Conservation (phyloP, 306 rosid genomes). For the Adenanthera pavonina region DNA sequence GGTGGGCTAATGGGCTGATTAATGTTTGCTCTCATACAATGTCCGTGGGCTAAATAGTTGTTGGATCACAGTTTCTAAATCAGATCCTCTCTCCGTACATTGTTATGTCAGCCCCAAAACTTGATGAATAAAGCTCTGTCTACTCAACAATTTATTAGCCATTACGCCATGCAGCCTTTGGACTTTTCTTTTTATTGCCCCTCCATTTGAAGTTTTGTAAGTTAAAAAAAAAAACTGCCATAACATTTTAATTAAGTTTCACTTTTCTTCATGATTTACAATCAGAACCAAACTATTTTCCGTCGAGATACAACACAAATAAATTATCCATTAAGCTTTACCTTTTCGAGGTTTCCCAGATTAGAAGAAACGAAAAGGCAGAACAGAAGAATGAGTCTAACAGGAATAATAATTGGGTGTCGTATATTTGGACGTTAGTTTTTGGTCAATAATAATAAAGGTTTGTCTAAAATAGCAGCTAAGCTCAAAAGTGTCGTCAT, state of each 20-base stretch:
- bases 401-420: not conserved
- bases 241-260: too few species aligned
- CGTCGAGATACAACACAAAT: not conserved
- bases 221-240: too few species aligned
- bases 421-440: not conserved
- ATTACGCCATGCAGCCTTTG: too few species aligned
- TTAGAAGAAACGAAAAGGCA: not conserved
- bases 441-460: not conserved
- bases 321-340: not conserved
- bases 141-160: too few species aligned
- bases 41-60: not conserved
- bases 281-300: not conserved
- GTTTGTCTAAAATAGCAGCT: too few species aligned
- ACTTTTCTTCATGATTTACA: too few species aligned
- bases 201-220: too few species aligned
- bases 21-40: not conserved
- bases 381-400: not conserved
- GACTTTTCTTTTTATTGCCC: too few species aligned
- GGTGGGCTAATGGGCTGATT: not conserved
- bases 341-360: not conserved
- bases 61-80: too few species aligned
- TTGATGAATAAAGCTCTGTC: too few species aligned
- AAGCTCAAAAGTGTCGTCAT: not conserved
- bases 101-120: too few species aligned
- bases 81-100: too few species aligned